A percentile compares a stretch with the other conserved stretches of the same genome.
These are phyloP conservation scores for Veloboletus limbatus DNA, from an alignment of 1,284 basidiomycete genomes.

Conservation along the genomic window DNA sequence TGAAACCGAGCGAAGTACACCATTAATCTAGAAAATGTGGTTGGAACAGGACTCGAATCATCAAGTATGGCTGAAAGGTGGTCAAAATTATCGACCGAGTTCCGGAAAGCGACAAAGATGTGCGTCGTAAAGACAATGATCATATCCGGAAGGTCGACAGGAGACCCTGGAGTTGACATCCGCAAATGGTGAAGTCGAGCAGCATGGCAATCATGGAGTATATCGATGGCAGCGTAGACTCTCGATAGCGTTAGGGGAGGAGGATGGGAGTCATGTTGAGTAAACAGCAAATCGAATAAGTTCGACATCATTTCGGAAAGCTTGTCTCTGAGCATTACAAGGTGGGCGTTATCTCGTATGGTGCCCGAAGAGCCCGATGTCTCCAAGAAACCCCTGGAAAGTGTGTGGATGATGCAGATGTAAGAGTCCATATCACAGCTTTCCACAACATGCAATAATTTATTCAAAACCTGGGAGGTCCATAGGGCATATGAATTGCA, in stretches of 20 bases:
- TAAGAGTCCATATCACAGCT: conserved; percentile 26
- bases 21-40: conserved; percentile 35
- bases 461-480: conserved; percentile 40
- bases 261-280: conserved; percentile 1
- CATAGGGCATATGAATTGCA: conserved; percentile 27
- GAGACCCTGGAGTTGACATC: conserved; percentile 4
- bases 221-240: conserved; percentile 17
- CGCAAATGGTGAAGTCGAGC: conserved; percentile 19
- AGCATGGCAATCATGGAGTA: conserved; percentile 20
- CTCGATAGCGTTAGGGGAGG: conserved; percentile 3
- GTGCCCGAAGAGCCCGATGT: conserved; percentile 1
- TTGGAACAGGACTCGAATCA: conserved; percentile 29
- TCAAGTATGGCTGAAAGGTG: conserved; percentile 25
- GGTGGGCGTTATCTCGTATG: conserved; percentile 2
- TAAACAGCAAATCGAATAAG: conserved; percentile 26
- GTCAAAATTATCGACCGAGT: conserved; percentile 6
- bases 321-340: conserved; percentile 15
- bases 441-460: conserved; percentile 30
- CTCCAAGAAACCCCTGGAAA: conserved; percentile 17
- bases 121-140: conserved; percentile 32
- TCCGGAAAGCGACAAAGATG: conserved; percentile 23
- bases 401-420: conserved; percentile 12
- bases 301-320: conserved; percentile 26
- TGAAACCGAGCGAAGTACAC: conserved; percentile 10
- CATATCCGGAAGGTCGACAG: conserved; percentile 29